phyloP scores from a whole-genome alignment of 441 rosid genomes.

The Populus hybrid region DNA sequence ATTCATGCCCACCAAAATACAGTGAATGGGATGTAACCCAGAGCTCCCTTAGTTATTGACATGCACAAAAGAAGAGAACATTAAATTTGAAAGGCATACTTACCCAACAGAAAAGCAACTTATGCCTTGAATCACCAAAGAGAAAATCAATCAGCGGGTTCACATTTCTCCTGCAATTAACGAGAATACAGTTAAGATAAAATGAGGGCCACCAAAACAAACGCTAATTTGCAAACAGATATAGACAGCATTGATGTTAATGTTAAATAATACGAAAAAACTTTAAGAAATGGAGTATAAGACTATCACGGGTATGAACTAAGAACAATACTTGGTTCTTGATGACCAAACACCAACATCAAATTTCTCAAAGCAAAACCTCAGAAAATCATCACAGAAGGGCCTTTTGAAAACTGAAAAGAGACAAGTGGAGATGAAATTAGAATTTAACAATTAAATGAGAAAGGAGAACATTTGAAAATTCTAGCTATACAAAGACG shows the following conservation, averaged over 20 bases:
- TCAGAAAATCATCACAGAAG: slow-evolving; percentile 60
- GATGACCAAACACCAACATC: slow-evolving; percentile 94
- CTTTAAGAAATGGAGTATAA: not conserved
- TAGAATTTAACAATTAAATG: not conserved
- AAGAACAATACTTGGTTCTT: slow-evolving; percentile 44
- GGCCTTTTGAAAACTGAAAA: slow-evolving; percentile 79
- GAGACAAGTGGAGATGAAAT: slow-evolving; percentile 6
- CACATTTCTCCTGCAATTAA: slow-evolving; percentile 58
- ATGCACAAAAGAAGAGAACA: not conserved
- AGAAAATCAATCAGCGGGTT: slow-evolving; percentile 47
- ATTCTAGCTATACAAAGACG: not conserved
- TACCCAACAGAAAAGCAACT: slow-evolving; percentile 88
- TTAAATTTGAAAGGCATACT: slow-evolving; percentile 11
- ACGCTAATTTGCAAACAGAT: not conserved
- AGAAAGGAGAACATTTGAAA: not conserved
- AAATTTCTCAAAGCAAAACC: slow-evolving; percentile 79
- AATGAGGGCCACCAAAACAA: not conserved
- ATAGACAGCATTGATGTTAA: not conserved
- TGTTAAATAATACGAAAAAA: not conserved
- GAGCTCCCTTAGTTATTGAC: not conserved
- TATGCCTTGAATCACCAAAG: slow-evolving; percentile 56
- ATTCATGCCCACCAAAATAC: not conserved
- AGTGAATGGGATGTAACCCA: not conserved
- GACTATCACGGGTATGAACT: slow-evolving; percentile 6
- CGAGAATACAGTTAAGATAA: slow-evolving; percentile 8